Evolutionary conservation across 371 early-diverging fungal genomes (phyloP), one percentile per base, ranked within the genome.

Genomic region (Coelomomyces lativittatus): DNA sequence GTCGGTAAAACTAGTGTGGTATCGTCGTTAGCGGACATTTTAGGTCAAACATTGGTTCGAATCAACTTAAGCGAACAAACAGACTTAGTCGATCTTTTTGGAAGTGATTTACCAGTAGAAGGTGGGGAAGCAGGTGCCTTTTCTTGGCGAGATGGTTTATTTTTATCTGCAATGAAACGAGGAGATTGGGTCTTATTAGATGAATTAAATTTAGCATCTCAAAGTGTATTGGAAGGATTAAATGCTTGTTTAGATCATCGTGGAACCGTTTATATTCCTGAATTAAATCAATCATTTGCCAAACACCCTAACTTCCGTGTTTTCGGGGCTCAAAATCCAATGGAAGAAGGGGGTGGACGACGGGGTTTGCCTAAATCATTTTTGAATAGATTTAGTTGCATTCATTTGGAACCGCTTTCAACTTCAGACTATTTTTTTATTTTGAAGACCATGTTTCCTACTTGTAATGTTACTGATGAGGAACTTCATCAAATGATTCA

Each of bases 11-110:
- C 98, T 2, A 84, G 86, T 47, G 68, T 99, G 28, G 73, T 99
- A 11, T 63, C 84, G 10, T 80, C 87, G 8, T 60, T 98, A 39
- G 92, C 92, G 3, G 70, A 72, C 5, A 66, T 82, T 0, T 69
- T 89, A 7, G 86, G 89, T 1, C 82, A 86, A 47, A 69, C 65
- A 4, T 61, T 93, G 17, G 85, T 92, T 33, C 82, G 99, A 52
- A 91, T 99, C 68, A 99, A 99, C 63, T 64, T 99, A 49, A 89
- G 89, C 23, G 98, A 98, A 53, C 96, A 98, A 59, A 98, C 99
- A 0, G 99, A 99, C 60, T 61, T 99, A 53, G 87, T 86, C 79
- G 99, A 99, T 66, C 67, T 99, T 33, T 89, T 97, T 67, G 99
- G 99, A 48, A 82, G 88, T 14, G 95, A 96, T 67, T 62, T 95